phyloP scores from a whole-genome alignment of 257 asterid species.

The Orobanche coerulescens region DNA sequence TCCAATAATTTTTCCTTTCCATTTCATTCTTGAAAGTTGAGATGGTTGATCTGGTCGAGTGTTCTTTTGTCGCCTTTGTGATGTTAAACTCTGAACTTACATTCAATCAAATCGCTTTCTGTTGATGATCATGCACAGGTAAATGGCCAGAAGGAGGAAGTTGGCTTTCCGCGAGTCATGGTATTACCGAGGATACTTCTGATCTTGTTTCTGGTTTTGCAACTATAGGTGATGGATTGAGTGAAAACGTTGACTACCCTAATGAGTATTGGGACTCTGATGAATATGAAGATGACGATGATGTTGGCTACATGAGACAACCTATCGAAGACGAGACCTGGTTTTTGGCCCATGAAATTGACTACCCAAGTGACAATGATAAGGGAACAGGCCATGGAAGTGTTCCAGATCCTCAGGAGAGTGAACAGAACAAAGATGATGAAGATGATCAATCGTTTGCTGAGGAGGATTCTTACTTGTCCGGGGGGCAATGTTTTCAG shows the following conservation, averaged over 20 bases:
- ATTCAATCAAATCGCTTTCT: slow-evolving; percentile 20
- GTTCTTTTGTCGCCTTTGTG: neutral
- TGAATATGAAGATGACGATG: slow-evolving; percentile 94
- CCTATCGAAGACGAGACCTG: slow-evolving; percentile 92
- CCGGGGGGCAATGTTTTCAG: slow-evolving; percentile 71
- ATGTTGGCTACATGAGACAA: slow-evolving; percentile 88
- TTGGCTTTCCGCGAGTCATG: slow-evolving; percentile 96
- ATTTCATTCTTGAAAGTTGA: neutral
- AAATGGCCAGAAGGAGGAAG: slow-evolving; percentile 65
- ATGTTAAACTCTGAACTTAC: slow-evolving; percentile 12
- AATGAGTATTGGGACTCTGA: slow-evolving; percentile 97
- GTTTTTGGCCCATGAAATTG: slow-evolving; percentile 95
- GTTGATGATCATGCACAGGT: slow-evolving; percentile 36
- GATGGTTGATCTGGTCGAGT: neutral
- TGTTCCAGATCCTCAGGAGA: slow-evolving; percentile 67
- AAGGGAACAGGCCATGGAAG: slow-evolving; percentile 73
- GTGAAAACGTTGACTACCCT: slow-evolving; percentile 75
- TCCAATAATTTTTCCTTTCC: neutral
- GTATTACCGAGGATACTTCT: slow-evolving; percentile 90
- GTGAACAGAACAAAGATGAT: slow-evolving; percentile 58
- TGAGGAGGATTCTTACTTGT: slow-evolving; percentile 84
- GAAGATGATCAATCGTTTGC: slow-evolving; percentile 87
- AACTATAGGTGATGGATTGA: slow-evolving; percentile 80
- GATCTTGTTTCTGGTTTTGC: slow-evolving; percentile 98
- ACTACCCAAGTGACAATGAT: slow-evolving; percentile 94